These are phyloP conservation scores for Aspergillus uvarum DNA, from an alignment of 2,329 filamentous ascomycete species.

Conservation along the genomic window DNA sequence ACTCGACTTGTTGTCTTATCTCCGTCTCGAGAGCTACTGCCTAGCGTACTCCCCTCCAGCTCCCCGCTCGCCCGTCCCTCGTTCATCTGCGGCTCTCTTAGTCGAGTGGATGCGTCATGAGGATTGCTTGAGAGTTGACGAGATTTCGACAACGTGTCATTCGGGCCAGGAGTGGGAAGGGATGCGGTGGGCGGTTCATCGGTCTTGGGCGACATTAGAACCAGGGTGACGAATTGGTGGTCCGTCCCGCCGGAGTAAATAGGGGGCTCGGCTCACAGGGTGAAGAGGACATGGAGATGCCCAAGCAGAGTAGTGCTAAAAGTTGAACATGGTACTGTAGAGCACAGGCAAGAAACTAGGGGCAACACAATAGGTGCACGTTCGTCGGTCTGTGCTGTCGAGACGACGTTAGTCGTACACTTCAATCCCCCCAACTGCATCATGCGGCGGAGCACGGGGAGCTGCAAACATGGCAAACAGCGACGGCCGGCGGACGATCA, in stretches of 20 bases:
- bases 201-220: slow-evolving; percentile 25
- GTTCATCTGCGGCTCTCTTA: slow-evolving; percentile 24
- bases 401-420: slow-evolving; percentile 1
- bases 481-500: background rate
- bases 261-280: slow-evolving; percentile 19
- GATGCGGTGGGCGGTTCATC: slow-evolving; percentile 16
- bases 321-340: slow-evolving; percentile 4
- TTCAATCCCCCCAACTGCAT: slow-evolving; percentile 8
- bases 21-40: slow-evolving; percentile 37
- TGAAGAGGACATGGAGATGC: slow-evolving; percentile 23
- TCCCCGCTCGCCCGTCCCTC: slow-evolving; percentile 32
- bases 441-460: slow-evolving; percentile 13
- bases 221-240: slow-evolving; percentile 18
- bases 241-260: slow-evolving; percentile 23
- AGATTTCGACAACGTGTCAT: slow-evolving; percentile 10
- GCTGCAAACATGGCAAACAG: slow-evolving; percentile 27
- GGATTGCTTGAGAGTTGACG: slow-evolving; percentile 9
- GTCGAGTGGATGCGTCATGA: slow-evolving; percentile 22
- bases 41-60: slow-evolving; percentile 39
- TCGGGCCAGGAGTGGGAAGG: slow-evolving; percentile 17
- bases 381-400: slow-evolving; percentile 5
- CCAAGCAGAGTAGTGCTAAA: background rate
- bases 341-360: background rate
- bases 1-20: slow-evolving; percentile 27
- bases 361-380: background rate